Evolutionary conservation across 2,329 filamentous ascomycete genomes (phyloP).

Genomic region (Malbranchea cinnamomea): DNA sequence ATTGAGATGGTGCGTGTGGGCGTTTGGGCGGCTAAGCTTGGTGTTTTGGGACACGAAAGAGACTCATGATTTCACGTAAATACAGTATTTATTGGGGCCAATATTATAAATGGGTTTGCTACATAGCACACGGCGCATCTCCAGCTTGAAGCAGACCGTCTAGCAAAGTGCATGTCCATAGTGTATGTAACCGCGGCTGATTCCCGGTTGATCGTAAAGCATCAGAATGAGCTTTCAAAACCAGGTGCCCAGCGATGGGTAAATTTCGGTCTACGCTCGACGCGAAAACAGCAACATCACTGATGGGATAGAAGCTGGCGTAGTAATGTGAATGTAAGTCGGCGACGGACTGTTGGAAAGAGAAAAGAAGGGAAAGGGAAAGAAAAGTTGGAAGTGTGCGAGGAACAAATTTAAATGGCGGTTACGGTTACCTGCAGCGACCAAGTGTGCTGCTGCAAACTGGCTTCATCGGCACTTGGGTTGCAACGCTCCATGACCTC

Average conservation of each 20-base stretch:
- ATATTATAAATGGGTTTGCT: too few relatives aligned
- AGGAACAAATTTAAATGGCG: conserved; percentile 6
- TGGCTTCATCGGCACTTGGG: conserved; percentile 30
- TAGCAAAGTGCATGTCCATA: too few relatives aligned
- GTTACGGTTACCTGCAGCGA: conserved; percentile 20
- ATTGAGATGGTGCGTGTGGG: neutral
- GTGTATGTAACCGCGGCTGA: conserved; percentile 57
- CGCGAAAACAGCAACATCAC: conserved; percentile 50
- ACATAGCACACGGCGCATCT: too few relatives aligned
- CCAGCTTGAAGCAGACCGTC: too few relatives aligned
- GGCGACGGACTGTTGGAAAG: conserved; percentile 32
- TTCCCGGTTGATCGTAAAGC: conserved; percentile 51
- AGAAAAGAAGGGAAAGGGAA: conserved; percentile 22
- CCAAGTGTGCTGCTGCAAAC: conserved; percentile 31
- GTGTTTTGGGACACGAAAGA: too few relatives aligned
- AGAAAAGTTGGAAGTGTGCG: too few relatives aligned
- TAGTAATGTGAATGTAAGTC: conserved; percentile 44
- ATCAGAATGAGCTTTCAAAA: conserved; percentile 50
- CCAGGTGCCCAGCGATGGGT: conserved; percentile 60
- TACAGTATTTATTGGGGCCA: too few relatives aligned
- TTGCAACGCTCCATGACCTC: too few relatives aligned
- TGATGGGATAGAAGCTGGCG: conserved; percentile 36
- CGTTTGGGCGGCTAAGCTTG: too few relatives aligned
- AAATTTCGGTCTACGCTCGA: conserved; percentile 47
- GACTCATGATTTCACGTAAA: too few relatives aligned